These are phyloP conservation scores for Trichosporon ovoides DNA, from an alignment of 1,284 basidiomycete species.

Conservation along the genomic window DNA sequence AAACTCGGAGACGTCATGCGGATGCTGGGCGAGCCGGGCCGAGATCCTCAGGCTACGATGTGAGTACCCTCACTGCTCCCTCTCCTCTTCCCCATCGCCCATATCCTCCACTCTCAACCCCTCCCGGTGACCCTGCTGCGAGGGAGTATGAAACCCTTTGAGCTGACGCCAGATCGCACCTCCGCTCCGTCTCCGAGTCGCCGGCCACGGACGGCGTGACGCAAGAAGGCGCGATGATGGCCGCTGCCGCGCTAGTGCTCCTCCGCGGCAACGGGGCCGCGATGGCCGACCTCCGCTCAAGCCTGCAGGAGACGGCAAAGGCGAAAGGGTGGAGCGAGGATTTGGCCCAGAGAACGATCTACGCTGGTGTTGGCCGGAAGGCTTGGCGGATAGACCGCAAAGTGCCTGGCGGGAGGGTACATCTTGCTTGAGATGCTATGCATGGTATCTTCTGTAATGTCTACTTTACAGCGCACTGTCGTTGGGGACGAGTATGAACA, in stretches of 20 bases:
- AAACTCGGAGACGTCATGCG: conserved; percentile 33
- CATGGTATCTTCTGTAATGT: too few relatives aligned
- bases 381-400: conserved; percentile 36
- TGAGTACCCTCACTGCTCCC: conserved; percentile 26
- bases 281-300: conserved; percentile 34
- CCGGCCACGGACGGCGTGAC: conserved; percentile 30
- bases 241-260: conserved; percentile 34
- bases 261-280: conserved; percentile 22
- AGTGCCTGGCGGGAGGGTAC: conserved; percentile 28
- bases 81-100: too few relatives aligned
- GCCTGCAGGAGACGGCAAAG: conserved; percentile 26
- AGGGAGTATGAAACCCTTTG: too few relatives aligned
- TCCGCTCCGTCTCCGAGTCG: conserved; percentile 32
- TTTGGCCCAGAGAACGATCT: conserved; percentile 33
- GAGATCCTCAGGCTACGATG: conserved; percentile 26
- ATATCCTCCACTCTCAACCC: too few relatives aligned
- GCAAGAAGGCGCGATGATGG: conserved; percentile 33
- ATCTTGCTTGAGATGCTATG: conserved; percentile 25
- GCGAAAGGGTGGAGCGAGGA: conserved; percentile 34
- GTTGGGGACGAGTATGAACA: too few relatives aligned
- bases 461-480: too few relatives aligned
- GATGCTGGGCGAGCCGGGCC: conserved; percentile 24
- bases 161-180: conserved; percentile 28
- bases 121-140: too few relatives aligned
- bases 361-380: conserved; percentile 35